Evolutionary conservation across 495 filamentous ascomycete genomes (phyloP).

Genomic region (Elasticomyces elasticus): DNA sequence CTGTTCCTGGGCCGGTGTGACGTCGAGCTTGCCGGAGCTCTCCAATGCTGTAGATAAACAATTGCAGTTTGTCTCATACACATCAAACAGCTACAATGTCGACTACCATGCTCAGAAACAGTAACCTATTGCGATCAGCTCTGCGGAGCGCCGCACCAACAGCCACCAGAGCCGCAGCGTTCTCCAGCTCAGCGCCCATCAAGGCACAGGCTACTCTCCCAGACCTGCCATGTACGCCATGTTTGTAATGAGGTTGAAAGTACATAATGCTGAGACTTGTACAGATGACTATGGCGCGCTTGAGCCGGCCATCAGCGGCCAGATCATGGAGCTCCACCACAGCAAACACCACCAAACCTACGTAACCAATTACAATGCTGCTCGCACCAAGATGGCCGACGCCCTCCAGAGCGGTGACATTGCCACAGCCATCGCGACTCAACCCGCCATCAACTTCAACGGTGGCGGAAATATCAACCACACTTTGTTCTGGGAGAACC

Average conservation of each 20-base stretch:
- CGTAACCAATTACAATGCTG: constrained; percentile 61
- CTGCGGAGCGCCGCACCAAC: constrained; percentile 41
- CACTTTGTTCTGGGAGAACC: constrained; percentile 86
- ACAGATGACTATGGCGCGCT: constrained; percentile 55
- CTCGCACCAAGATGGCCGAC: constrained; percentile 49
- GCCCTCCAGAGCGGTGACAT: constrained; percentile 51
- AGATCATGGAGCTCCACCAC: constrained; percentile 96
- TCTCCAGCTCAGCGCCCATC: constrained; percentile 62
- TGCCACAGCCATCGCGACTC: constrained; percentile 63
- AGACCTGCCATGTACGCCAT: constrained; percentile 68
- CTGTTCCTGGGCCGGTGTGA: background rate
- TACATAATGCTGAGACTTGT: too few relatives aligned
- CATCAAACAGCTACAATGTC: constrained; percentile 38
- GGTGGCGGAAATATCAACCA: constrained; percentile 89
- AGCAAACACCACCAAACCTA: constrained; percentile 71
- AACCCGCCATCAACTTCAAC: constrained; percentile 90
- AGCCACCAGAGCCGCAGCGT: constrained; percentile 44
- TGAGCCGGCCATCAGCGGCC: constrained; percentile 86
- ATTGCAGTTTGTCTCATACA: background rate
- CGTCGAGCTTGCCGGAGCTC: background rate
- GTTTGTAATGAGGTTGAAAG: background rate
- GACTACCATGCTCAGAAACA: constrained; percentile 42
- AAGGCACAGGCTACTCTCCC: constrained; percentile 87
- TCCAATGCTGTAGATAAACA: constrained; percentile 3
- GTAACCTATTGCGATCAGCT: constrained; percentile 42